These are phyloP conservation scores for Rhizomucor pusillus DNA, from an alignment of 371 early-diverging fungal genomes.

Conservation along the genomic window DNA sequence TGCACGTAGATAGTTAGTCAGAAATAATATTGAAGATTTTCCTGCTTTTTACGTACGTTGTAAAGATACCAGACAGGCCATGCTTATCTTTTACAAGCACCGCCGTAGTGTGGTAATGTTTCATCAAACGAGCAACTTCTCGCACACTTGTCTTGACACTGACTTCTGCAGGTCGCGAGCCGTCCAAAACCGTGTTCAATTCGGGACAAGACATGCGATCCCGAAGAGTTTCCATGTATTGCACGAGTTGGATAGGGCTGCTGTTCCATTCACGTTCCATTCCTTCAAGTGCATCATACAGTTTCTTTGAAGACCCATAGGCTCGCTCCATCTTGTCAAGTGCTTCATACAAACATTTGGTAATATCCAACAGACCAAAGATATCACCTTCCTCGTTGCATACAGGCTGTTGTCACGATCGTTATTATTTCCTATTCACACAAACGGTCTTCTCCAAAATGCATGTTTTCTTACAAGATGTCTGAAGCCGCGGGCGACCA, in stretches of 20 bases:
- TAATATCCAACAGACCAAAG: constrained; percentile 91
- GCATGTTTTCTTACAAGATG: constrained; percentile 65
- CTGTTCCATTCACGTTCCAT: constrained; percentile 74
- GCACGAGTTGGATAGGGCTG: constrained; percentile 45
- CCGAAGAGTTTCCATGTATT: constrained; percentile 70
- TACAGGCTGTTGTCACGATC: constrained; percentile 30
- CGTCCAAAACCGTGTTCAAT: constrained; percentile 75
- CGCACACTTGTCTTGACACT: constrained; percentile 77
- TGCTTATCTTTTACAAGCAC: constrained; percentile 84
- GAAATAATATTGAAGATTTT: not conserved
- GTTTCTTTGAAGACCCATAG: constrained; percentile 76
- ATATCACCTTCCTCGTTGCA: constrained; percentile 85
- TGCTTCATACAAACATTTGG: constrained; percentile 91
- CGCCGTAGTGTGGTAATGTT: constrained; percentile 82
- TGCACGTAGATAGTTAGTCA: not conserved
- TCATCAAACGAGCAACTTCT: constrained; percentile 91
- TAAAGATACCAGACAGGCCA: constrained; percentile 91
- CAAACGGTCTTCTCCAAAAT: not conserved
- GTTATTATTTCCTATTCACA: not conserved
- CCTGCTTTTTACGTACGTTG: constrained; percentile 27
- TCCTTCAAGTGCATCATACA: constrained; percentile 87
- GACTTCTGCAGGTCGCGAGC: constrained; percentile 73
- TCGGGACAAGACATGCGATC: constrained; percentile 88
- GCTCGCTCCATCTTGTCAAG: constrained; percentile 90
- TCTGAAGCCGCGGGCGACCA: constrained; percentile 92